A percentile compares a stretch with the other conserved stretches of the same genome.
Conservation (phyloP, 2,329 filamentous ascomycete species). For the Fusarium falciforme region DNA sequence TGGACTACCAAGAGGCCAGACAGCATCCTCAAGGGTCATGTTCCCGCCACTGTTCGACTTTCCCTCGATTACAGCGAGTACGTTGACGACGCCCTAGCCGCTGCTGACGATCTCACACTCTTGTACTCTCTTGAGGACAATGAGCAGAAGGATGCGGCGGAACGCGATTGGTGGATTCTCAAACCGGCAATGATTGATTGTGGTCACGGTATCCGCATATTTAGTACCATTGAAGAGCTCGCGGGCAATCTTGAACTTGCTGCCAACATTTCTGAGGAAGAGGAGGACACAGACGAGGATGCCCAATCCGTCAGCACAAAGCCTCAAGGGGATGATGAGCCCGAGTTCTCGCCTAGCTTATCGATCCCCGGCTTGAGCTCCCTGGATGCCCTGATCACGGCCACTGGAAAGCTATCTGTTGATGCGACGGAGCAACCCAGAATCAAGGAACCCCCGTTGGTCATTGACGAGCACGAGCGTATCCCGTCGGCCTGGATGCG, state of each 20-base stretch:
- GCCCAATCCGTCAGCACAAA: neutral
- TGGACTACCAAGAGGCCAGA: conserved; percentile 51
- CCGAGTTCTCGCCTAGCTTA: conserved; percentile 35
- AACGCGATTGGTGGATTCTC: conserved; percentile 55
- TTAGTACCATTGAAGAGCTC: conserved; percentile 52
- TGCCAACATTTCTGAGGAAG: conserved; percentile 46
- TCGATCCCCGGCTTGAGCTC: conserved; percentile 43
- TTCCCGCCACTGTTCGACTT: conserved; percentile 48
- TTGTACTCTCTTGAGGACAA: conserved; percentile 51
- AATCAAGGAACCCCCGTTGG: conserved; percentile 24
- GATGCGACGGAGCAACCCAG: neutral
- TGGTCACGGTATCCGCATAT: conserved; percentile 53
- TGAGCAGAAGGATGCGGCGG: conserved; percentile 35
- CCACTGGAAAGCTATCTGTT: conserved; percentile 38
- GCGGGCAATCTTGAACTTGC: conserved; percentile 50
- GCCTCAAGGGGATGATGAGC: neutral
- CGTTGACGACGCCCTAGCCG: conserved; percentile 51
- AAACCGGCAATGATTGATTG: conserved; percentile 54
- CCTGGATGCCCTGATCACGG: conserved; percentile 47
- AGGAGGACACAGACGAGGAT: conserved; percentile 27
- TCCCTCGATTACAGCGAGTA: conserved; percentile 54
- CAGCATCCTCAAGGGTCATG: conserved; percentile 46
- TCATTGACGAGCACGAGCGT: conserved; percentile 47
- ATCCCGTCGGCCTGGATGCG: conserved; percentile 53
- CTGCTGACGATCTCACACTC: conserved; percentile 51